Evolutionary conservation across 2,329 filamentous ascomycete species (phyloP).

Genomic region (Talaromyces sp.): DNA sequence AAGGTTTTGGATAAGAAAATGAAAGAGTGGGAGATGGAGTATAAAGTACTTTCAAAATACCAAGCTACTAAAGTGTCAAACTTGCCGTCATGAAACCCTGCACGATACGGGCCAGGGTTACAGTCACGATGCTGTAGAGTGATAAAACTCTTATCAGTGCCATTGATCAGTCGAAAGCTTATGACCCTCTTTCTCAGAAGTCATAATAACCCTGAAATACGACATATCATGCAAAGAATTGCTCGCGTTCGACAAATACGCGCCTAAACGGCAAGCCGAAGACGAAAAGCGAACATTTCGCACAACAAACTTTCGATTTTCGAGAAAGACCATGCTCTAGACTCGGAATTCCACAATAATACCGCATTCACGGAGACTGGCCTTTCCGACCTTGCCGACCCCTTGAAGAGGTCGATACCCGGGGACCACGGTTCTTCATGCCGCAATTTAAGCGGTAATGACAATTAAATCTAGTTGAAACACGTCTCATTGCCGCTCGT

Average conservation of each 20-base stretch:
- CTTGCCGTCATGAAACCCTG: background rate
- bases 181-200: background rate
- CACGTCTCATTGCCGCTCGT: background rate
- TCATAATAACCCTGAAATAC: background rate
- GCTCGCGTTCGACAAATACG: background rate
- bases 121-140: background rate
- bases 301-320: background rate
- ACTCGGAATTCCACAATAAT: background rate
- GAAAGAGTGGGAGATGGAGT: conserved; percentile 38
- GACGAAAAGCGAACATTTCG: background rate
- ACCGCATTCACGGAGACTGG: background rate
- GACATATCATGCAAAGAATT: background rate
- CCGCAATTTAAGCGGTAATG: background rate
- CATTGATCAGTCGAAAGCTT: background rate
- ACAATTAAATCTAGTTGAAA: background rate
- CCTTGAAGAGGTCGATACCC: background rate
- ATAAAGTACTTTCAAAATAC: conserved; percentile 17
- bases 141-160: background rate
- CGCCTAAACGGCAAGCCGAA: background rate
- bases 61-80: background rate
- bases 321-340: background rate
- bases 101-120: background rate
- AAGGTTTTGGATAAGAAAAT: conserved; percentile 38
- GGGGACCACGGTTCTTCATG: background rate
- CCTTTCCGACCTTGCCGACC: background rate